Percentiles rank a stretch among this genome's conserved stretches.
Evolutionary conservation across 2,329 filamentous ascomycete species (phyloP).

Genomic region (Zalaria obscura): DNA sequence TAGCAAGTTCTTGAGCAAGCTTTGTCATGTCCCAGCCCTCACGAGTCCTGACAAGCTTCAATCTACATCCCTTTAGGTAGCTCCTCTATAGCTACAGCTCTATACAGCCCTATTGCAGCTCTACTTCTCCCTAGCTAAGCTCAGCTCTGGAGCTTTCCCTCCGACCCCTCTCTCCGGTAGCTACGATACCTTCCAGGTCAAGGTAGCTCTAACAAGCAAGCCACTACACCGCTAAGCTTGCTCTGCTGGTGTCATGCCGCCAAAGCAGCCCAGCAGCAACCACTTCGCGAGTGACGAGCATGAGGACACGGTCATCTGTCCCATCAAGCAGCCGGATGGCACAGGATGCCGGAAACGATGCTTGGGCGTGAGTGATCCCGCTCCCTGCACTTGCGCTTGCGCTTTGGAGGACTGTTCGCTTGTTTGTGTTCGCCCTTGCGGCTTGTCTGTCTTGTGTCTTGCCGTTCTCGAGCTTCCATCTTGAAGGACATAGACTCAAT

Average conservation of each 20-base stretch:
- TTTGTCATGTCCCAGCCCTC: too few species aligned
- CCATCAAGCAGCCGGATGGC: slow-evolving; percentile 87
- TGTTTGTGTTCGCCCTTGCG: slow-evolving; percentile 1
- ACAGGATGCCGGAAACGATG: slow-evolving; percentile 96
- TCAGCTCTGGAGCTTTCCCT: too few species aligned
- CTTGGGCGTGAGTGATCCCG: slow-evolving; percentile 68
- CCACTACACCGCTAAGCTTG: too few species aligned
- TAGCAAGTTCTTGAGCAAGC: too few species aligned
- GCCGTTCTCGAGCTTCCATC: not conserved
- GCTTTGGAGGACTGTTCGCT: slow-evolving; percentile 1
- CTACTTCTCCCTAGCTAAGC: too few species aligned
- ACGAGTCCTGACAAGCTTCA: too few species aligned
- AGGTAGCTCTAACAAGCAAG: too few species aligned
- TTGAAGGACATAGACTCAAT: not conserved
- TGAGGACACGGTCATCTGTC: slow-evolving; percentile 70
- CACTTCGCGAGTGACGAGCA: not conserved
- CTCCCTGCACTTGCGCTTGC: slow-evolving; percentile 5
- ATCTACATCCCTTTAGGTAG: too few species aligned
- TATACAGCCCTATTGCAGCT: too few species aligned
- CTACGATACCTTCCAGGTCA: too few species aligned
- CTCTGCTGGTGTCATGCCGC: not conserved
- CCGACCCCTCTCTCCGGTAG: too few species aligned
- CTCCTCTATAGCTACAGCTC: too few species aligned
- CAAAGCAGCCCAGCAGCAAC: not conserved
- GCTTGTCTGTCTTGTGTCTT: slow-evolving; percentile 1